Percentiles rank a stretch among this genome's conserved stretches.
Conservation (phyloP, 2,329 filamentous ascomycete genomes). For the Talaromyces albobiverticillius region DNA sequence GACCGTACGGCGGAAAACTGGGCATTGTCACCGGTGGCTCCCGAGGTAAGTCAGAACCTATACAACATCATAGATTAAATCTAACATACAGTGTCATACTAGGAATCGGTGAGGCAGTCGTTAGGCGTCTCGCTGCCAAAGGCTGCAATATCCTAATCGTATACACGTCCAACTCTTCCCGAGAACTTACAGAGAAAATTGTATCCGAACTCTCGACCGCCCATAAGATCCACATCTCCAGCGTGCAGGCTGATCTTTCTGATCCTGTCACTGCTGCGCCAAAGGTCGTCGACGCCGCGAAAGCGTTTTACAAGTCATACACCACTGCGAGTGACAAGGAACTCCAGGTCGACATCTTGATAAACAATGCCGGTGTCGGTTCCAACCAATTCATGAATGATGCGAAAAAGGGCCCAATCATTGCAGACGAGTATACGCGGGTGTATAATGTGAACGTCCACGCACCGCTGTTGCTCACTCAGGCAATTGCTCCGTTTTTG, state of each 20-base stretch:
- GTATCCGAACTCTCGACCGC: conserved; percentile 53
- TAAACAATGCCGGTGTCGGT: conserved; percentile 79
- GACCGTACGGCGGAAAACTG: conserved; percentile 62
- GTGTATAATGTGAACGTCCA: conserved; percentile 80
- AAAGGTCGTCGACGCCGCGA: conserved; percentile 57
- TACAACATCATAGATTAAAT: background rate
- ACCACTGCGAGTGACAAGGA: conserved; percentile 27
- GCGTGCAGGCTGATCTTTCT: conserved; percentile 70
- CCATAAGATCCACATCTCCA: conserved; percentile 59
- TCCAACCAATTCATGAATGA: conserved; percentile 59
- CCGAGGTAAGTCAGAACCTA: conserved; percentile 55
- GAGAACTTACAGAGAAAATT: conserved; percentile 51
- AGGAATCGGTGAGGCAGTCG: conserved; percentile 73
- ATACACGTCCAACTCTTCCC: conserved; percentile 65
- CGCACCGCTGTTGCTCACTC: conserved; percentile 72
- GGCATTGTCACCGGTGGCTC: conserved; percentile 77
- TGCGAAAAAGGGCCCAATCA: conserved; percentile 58
- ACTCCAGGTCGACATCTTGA: conserved; percentile 74
- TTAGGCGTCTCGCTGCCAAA: conserved; percentile 68
- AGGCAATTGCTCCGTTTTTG: conserved; percentile 69
- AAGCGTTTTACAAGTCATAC: conserved; percentile 43
- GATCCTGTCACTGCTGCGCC: conserved; percentile 56
- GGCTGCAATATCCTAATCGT: conserved; percentile 68
- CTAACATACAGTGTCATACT: conserved; percentile 2
- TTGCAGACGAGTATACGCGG: conserved; percentile 62